These are phyloP conservation scores for Cryptosporidium ubiquitum DNA, from an alignment of 169 alveolate species.

Conservation along the genomic window DNA sequence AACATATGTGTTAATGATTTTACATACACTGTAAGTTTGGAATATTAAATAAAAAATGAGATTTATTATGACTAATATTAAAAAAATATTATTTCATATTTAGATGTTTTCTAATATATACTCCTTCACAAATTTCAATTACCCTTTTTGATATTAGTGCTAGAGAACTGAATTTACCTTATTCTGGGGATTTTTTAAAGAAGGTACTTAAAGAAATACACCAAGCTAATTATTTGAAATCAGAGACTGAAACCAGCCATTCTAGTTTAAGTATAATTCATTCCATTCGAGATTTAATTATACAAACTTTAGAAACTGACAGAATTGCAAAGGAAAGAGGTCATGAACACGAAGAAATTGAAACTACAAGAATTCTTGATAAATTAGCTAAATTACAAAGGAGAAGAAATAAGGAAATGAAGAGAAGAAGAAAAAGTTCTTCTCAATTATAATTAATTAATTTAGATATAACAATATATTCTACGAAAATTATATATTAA, in stretches of 20 bases:
- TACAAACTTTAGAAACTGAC: slow-evolving; percentile 28
- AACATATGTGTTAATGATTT: slow-evolving; percentile 27
- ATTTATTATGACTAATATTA: too few relatives aligned
- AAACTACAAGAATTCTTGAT: slow-evolving; percentile 43
- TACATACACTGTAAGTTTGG: slow-evolving; percentile 61
- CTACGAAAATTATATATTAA: not conserved
- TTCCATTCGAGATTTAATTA: slow-evolving; percentile 21
- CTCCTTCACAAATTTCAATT: slow-evolving; percentile 63
- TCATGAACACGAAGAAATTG: slow-evolving; percentile 26
- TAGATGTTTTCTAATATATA: slow-evolving; percentile 57
- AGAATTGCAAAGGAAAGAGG: slow-evolving; percentile 13
- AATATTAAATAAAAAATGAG: too few relatives aligned
- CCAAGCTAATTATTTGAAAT: not conserved
- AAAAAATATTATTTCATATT: too few relatives aligned
- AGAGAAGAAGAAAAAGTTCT: slow-evolving; percentile 32
- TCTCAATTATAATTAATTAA: not conserved
- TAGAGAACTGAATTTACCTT: slow-evolving; percentile 56
- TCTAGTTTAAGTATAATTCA: slow-evolving; percentile 13
- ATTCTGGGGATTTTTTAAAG: slow-evolving; percentile 47
- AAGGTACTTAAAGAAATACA: slow-evolving; percentile 38
- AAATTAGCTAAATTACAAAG: slow-evolving; percentile 53
- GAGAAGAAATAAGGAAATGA: slow-evolving; percentile 50
- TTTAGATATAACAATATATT: not conserved
- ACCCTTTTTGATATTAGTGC: slow-evolving; percentile 65
- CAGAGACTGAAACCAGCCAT: slow-evolving; percentile 1